These are phyloP conservation scores for Zasmidium citrigriseum DNA, from an alignment of 2,329 filamentous ascomycete species.

Conservation along the genomic window DNA sequence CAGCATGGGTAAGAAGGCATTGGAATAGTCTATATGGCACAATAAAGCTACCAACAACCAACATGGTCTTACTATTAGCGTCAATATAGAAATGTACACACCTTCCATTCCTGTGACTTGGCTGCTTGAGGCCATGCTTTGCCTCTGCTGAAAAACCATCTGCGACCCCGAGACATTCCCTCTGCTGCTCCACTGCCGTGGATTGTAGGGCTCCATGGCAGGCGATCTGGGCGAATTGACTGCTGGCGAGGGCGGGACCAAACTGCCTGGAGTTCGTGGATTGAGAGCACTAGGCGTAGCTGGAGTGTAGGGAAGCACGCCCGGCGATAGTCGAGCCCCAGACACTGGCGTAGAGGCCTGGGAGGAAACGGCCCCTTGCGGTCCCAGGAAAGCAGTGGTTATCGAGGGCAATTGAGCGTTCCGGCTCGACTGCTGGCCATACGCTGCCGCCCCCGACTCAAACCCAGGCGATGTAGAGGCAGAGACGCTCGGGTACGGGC, in stretches of 20 bases:
- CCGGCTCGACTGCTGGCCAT: conserved; percentile 8
- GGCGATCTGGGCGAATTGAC: conserved; percentile 29
- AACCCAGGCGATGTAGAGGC: conserved; percentile 1
- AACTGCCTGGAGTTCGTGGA: conserved; percentile 18
- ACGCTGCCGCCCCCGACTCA: conserved; percentile 11
- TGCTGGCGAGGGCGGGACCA: conserved; percentile 15
- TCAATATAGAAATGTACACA: conserved; percentile 30
- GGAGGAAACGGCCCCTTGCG: conserved; percentile 34
- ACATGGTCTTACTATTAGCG: neutral
- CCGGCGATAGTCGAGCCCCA: conserved; percentile 34
- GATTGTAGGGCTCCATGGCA: conserved; percentile 48
- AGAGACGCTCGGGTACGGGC: conserved; percentile 8
- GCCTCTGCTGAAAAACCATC: conserved; percentile 34
- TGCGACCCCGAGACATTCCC: conserved; percentile 40
- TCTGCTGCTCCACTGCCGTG: conserved; percentile 50
- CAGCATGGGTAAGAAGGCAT: conserved; percentile 2
- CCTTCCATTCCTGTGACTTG: conserved; percentile 53
- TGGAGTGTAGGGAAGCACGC: conserved; percentile 28
- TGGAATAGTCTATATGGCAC: neutral
- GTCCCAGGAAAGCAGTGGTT: conserved; percentile 28
- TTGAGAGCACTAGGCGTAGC: conserved; percentile 25
- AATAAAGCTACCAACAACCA: conserved; percentile 5
- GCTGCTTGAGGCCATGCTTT: conserved; percentile 32
- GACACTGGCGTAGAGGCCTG: conserved; percentile 37
- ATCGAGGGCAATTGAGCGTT: conserved; percentile 27